Evolutionary conservation across 1,139 yeast species (phyloP).

Genomic region (Yamadazyma atmosphaerica): DNA sequence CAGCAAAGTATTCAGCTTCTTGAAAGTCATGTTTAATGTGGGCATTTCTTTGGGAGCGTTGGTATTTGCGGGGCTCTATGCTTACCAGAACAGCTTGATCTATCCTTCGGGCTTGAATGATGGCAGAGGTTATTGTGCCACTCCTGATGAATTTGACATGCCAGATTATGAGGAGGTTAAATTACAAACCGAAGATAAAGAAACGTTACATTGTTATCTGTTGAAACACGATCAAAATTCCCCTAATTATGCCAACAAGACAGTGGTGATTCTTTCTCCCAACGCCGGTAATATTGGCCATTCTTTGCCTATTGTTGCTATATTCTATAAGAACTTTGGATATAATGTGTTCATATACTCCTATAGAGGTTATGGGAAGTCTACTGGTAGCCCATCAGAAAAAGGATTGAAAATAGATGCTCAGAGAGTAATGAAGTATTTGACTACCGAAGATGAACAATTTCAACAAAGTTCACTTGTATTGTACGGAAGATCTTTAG

Average conservation of each 20-base stretch:
- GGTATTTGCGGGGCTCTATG: conserved; percentile 57
- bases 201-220: conserved; percentile 42
- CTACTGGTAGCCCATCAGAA: conserved; percentile 80
- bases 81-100: conserved; percentile 67
- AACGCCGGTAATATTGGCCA: conserved; percentile 98
- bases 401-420: conserved; percentile 83
- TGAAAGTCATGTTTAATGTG: conserved; percentile 25
- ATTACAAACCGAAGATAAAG: conserved; percentile 69
- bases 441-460: conserved; percentile 52
- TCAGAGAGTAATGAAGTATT: conserved; percentile 62
- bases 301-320: conserved; percentile 76
- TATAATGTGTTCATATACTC: conserved; percentile 85
- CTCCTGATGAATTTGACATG: conserved; percentile 72
- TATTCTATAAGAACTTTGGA: conserved; percentile 63
- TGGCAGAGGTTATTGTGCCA: conserved; percentile 73
- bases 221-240: conserved; percentile 47
- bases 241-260: conserved; percentile 54
- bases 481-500: conserved; percentile 86
- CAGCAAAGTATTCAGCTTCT: conserved; percentile 12
- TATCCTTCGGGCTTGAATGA: conserved; percentile 84
- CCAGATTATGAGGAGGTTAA: conserved; percentile 61
- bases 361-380: conserved; percentile 89
- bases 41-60: conserved; percentile 39
- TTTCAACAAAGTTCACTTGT: conserved; percentile 56
- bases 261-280: conserved; percentile 80